Evolutionary conservation across 129 eudicot species (phyloP).

Genomic region (Flaveria ramosissima): DNA sequence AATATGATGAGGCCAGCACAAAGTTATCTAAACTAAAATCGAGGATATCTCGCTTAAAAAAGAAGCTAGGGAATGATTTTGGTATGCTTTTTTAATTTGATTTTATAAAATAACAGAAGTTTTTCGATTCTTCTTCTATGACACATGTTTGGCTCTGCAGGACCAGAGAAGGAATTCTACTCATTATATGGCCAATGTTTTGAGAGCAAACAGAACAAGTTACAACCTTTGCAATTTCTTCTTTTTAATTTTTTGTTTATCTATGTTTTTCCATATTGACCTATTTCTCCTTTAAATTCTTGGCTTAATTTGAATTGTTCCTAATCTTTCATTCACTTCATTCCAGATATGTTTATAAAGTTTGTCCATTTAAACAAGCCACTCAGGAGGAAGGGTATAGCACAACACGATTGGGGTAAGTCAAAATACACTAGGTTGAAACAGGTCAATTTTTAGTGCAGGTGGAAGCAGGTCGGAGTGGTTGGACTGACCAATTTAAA

Average conservation of each 20-base stretch:
- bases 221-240: constrained; percentile 26
- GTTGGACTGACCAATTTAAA: neutral
- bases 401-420: constrained; percentile 90
- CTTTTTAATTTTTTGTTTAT: neutral
- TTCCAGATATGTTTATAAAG: constrained; percentile 85
- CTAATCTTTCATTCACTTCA: constrained; percentile 2
- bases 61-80: constrained; percentile 73
- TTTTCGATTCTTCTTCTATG: constrained; percentile 9
- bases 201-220: constrained; percentile 91
- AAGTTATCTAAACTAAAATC: constrained; percentile 77
- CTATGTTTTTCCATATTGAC: neutral
- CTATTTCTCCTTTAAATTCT: neutral
- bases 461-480: neutral
- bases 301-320: neutral
- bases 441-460: neutral
- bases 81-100: constrained; percentile 43
- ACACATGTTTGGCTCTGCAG: constrained; percentile 45
- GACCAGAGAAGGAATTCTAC: constrained; percentile 89
- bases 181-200: constrained; percentile 83
- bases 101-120: constrained; percentile 2
- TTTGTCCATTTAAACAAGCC: constrained; percentile 91
- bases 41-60: constrained; percentile 69
- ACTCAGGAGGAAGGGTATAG: constrained; percentile 95
- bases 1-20: constrained; percentile 66
- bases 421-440: constrained; percentile 6